phyloP scores from a whole-genome alignment of 768 basidiomycete species.

The Leccinellum rugosiceps region DNA sequence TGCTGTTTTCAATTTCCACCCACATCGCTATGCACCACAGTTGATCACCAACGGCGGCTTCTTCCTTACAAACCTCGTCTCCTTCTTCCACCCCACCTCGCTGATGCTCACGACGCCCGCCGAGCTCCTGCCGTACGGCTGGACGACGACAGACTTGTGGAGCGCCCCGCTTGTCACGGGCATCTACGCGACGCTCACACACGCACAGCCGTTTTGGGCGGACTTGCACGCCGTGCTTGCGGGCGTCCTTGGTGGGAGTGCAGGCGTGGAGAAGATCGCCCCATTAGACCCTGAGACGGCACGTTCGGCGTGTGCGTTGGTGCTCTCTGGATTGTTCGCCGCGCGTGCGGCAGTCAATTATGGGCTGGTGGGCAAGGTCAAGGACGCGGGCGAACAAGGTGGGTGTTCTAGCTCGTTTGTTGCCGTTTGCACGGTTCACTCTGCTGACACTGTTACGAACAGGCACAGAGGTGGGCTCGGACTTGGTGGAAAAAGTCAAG shows the following conservation, averaged over 20 bases:
- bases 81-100: conserved; percentile 70
- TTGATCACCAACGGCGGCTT: conserved; percentile 76
- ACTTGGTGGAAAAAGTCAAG: neutral
- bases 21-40: too few species aligned
- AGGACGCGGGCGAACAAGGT: conserved; percentile 17
- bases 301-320: conserved; percentile 65
- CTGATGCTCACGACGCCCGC: conserved; percentile 70
- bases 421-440: neutral
- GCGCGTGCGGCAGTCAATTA: conserved; percentile 68
- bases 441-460: neutral
- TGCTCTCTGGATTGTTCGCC: conserved; percentile 61
- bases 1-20: neutral
- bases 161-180: conserved; percentile 75
- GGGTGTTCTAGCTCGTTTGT: neutral
- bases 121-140: conserved; percentile 79
- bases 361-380: conserved; percentile 21
- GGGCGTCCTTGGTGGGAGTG: conserved; percentile 38
- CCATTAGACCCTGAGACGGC: conserved; percentile 63
- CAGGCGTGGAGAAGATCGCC: conserved; percentile 30
- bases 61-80: conserved; percentile 73
- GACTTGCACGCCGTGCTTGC: conserved; percentile 50
- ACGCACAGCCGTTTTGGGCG: conserved; percentile 83
- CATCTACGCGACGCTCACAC: conserved; percentile 78
- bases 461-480: conserved; percentile 16
- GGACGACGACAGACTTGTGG: conserved; percentile 86